phyloP scores from a whole-genome alignment of 1,139 yeast genomes.

The Maudiozyma humilis region DNA sequence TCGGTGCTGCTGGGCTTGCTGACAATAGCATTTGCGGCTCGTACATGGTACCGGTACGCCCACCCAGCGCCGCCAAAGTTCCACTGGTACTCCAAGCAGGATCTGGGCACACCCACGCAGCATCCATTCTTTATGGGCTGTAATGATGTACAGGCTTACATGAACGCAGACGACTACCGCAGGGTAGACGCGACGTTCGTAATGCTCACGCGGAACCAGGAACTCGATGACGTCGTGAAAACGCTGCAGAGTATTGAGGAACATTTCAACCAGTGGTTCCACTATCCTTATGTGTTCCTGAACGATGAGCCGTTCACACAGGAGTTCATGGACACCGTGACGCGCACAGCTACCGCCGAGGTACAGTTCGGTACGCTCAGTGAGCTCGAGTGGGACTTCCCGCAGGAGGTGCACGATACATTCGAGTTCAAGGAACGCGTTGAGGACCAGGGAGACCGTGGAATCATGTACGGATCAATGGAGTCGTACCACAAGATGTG shows the following conservation, averaged over 20 bases:
- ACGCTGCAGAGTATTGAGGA: conserved; percentile 70
- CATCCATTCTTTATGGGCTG: conserved; percentile 46
- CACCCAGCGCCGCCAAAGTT: neutral
- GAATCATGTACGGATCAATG: conserved; percentile 71
- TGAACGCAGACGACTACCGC: conserved; percentile 30
- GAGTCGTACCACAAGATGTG: conserved; percentile 64
- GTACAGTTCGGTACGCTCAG: conserved; percentile 26
- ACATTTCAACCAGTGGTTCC: conserved; percentile 83
- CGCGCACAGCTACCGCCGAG: conserved; percentile 43
- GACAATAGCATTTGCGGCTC: neutral
- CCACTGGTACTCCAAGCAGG: conserved; percentile 20
- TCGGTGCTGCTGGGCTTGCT: neutral
- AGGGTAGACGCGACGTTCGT: conserved; percentile 72
- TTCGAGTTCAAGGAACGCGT: conserved; percentile 40
- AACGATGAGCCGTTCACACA: conserved; percentile 68
- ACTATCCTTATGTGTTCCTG: conserved; percentile 82
- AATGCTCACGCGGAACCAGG: conserved; percentile 72
- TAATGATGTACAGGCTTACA: conserved; percentile 31
- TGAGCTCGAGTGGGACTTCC: conserved; percentile 32
- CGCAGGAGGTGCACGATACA: conserved; percentile 19
- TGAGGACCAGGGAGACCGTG: conserved; percentile 67
- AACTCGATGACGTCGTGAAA: conserved; percentile 56
- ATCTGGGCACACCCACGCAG: conserved; percentile 17
- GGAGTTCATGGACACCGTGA: conserved; percentile 48
- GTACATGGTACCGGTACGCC: no score